These are phyloP conservation scores for Pterocarpus santalinus DNA, from an alignment of 306 rosid genomes.

Conservation along the genomic window DNA sequence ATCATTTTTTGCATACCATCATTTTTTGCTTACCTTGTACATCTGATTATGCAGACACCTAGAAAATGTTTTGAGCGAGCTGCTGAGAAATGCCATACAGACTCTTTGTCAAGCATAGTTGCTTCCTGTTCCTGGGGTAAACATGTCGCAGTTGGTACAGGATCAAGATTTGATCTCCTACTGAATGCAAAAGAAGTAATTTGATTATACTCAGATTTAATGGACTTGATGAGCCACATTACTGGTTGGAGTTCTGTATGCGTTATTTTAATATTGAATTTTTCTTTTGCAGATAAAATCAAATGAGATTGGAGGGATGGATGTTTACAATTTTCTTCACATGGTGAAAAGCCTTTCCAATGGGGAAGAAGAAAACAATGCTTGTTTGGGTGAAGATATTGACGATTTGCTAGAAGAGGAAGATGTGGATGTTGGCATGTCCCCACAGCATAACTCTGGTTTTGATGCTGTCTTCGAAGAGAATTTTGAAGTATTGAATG, in stretches of 20 bases:
- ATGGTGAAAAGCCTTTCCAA: constrained; percentile 64
- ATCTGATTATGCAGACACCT: constrained; percentile 74
- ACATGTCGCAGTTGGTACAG: constrained; percentile 93
- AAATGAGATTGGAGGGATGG: constrained; percentile 66
- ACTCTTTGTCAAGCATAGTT: constrained; percentile 83
- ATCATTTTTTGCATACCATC: constrained; percentile 32
- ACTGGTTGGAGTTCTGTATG: constrained; percentile 12
- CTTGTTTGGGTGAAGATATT: constrained; percentile 79
- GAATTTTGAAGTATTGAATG: constrained; percentile 50
- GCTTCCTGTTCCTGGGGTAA: constrained; percentile 99
- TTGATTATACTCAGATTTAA: constrained; percentile 12
- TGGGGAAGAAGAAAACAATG: constrained; percentile 66
- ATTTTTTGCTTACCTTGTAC: constrained; percentile 31
- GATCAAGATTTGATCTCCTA: constrained; percentile 83
- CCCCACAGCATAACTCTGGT: constrained; percentile 68
- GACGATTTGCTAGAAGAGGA: constrained; percentile 77
- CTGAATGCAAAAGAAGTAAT: constrained; percentile 83
- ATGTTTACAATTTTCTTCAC: constrained; percentile 77
- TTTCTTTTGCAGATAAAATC: constrained; percentile 62
- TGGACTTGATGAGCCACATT: constrained; percentile 28
- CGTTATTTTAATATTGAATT: constrained; percentile 25
- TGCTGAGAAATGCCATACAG: constrained; percentile 86
- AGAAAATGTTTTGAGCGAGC: constrained; percentile 91
- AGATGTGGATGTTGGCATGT: constrained; percentile 54
- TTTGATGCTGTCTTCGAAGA: constrained; percentile 84